phyloP scores from a whole-genome alignment of 164 flowering plant genomes.

The Nymphaea colorata region DNA sequence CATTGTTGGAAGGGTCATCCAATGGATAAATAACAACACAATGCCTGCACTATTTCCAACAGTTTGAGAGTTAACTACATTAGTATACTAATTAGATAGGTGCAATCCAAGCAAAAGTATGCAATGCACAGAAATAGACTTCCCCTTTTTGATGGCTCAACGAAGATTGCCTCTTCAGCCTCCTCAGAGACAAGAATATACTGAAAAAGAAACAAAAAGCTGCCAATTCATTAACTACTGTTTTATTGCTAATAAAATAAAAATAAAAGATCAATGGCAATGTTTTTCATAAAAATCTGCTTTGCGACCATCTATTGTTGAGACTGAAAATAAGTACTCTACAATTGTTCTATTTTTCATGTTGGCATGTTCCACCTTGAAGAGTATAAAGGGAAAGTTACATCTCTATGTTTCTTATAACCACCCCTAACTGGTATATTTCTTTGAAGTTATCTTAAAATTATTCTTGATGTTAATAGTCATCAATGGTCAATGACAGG shows the following conservation, averaged over 20 bases:
- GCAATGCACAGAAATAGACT: conserved; percentile 24
- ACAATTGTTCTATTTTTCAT: no score
- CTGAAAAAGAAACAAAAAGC: conserved; percentile 18
- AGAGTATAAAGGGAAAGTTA: no score
- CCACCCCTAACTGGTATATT: no score
- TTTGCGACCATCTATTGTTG: no score
- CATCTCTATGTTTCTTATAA: no score
- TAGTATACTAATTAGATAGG: background rate
- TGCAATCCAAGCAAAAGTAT: background rate
- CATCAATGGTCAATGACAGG: no score
- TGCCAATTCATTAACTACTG: background rate
- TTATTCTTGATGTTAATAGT: no score
- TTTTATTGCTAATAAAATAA: background rate
- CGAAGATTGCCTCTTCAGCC: conserved; percentile 91
- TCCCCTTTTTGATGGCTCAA: conserved; percentile 75
- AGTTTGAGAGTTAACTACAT: background rate
- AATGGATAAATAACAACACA: conserved; percentile 88
- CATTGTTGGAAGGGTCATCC: conserved; percentile 98
- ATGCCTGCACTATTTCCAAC: conserved; percentile 35
- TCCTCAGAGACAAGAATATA: conserved; percentile 94
- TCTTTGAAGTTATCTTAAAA: no score
- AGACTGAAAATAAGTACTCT: no score
- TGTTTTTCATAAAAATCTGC: background rate
- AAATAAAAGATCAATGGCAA: background rate
- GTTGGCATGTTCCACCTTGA: no score